phyloP scores from a whole-genome alignment of 225 moss, liverwort and hornwort genomes.

The Polytrichum formosum region DNA sequence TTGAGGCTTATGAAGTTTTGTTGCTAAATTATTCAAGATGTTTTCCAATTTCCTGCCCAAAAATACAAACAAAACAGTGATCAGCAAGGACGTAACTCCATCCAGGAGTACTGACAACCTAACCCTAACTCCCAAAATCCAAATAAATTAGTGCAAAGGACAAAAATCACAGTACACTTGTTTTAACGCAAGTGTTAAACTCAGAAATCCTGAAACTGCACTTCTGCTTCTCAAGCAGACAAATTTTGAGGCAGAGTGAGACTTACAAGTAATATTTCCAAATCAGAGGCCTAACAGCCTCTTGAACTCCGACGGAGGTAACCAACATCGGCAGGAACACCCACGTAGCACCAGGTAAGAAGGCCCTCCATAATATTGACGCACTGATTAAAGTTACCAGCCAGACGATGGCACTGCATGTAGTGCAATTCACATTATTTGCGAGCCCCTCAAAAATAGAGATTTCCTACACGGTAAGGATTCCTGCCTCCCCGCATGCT shows the following conservation, averaged over 20 bases:
- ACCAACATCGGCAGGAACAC: constrained; percentile 72
- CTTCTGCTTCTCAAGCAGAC: too few relatives aligned
- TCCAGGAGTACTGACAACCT: too few relatives aligned
- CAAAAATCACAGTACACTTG: neutral
- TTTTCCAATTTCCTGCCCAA: constrained; percentile 69
- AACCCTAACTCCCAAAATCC: too few relatives aligned
- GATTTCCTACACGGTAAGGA: too few relatives aligned
- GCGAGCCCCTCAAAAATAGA: too few relatives aligned
- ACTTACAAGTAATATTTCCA: constrained; percentile 80
- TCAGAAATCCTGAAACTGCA: neutral
- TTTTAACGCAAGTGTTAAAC: neutral
- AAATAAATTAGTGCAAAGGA: neutral
- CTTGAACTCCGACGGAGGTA: constrained; percentile 73
- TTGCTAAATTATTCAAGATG: constrained; percentile 67
- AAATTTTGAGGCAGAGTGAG: neutral
- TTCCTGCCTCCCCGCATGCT: too few relatives aligned
- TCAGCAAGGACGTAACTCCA: neutral
- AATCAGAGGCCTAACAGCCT: constrained; percentile 58
- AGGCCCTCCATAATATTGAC: constrained; percentile 76
- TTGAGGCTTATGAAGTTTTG: constrained; percentile 71
- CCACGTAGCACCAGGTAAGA: constrained; percentile 72
- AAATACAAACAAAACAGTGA: neutral
- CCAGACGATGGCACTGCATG: constrained; percentile 78
- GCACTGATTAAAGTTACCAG: constrained; percentile 71
- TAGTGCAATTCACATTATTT: neutral